Percentiles rank a stretch among this genome's conserved stretches.
These are phyloP conservation scores for Rubia peregrina DNA, from an alignment of 305 asterid genomes.

Conservation along the genomic window DNA sequence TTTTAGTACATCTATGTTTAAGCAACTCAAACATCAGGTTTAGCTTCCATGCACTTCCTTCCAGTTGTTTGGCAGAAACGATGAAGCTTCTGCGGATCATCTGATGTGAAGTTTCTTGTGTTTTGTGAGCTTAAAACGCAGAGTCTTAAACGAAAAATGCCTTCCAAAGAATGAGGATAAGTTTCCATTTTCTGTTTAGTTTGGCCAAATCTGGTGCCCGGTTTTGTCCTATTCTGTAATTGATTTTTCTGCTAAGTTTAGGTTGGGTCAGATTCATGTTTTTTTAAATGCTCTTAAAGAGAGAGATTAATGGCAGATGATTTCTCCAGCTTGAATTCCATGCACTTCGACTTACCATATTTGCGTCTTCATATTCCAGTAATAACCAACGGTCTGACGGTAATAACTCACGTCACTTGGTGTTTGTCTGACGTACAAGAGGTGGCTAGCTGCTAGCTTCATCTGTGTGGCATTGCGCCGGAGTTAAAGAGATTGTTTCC, in stretches of 20 bases:
- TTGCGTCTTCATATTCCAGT: not conserved
- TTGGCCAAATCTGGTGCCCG: not conserved
- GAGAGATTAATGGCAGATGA: not conserved
- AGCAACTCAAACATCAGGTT: not conserved
- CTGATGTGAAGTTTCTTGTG: not conserved
- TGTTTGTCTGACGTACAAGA: not conserved
- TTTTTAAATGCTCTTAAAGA: not conserved
- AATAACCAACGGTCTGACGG: not conserved
- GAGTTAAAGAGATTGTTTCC: not conserved
- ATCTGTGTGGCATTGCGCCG: too few species aligned
- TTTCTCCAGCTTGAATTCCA: not conserved
- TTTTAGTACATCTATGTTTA: not conserved
- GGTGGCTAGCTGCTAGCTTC: too few species aligned
- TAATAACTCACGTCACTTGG: not conserved
- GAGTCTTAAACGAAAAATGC: not conserved
- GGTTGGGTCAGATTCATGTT: not conserved
- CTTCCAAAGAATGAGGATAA: not conserved
- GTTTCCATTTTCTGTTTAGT: not conserved
- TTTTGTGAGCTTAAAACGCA: not conserved
- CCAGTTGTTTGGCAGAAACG: not conserved
- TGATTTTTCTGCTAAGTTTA: not conserved
- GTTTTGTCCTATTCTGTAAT: not conserved
- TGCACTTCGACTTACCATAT: not conserved
- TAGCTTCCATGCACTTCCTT: constrained; percentile 10
- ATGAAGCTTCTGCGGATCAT: constrained; percentile 7